A percentile compares a stretch with the other conserved stretches of the same genome.
Conservation (phyloP, 106 monocot species). For the Dioscorea dumetorum region DNA sequence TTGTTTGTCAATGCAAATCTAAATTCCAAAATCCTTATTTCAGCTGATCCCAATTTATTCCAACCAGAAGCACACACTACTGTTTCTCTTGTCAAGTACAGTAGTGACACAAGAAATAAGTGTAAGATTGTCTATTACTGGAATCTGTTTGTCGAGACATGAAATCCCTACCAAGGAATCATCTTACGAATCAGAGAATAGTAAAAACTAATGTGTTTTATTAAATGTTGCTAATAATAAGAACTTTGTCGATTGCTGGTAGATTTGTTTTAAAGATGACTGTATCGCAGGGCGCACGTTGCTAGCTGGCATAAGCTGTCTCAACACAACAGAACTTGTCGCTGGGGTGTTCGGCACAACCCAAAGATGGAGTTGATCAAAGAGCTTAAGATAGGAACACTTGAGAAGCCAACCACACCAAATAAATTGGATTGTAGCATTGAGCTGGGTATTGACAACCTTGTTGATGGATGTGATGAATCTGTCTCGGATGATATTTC, state of each 20-base stretch:
- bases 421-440: constrained; percentile 11
- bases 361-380: constrained; percentile 58
- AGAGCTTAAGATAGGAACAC: constrained; percentile 48
- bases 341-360: constrained; percentile 68
- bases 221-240: too few species aligned
- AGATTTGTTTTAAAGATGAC: not conserved
- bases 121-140: too few species aligned
- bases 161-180: not conserved
- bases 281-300: constrained; percentile 42
- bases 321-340: constrained; percentile 17
- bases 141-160: too few species aligned
- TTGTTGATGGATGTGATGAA: constrained; percentile 26
- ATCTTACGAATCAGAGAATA: not conserved
- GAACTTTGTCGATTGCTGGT: not conserved
- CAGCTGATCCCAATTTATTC: too few species aligned
- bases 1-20: too few species aligned
- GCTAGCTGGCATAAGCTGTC: constrained; percentile 41
- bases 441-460: constrained; percentile 14
- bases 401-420: constrained; percentile 13
- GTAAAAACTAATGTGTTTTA: not conserved
- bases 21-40: too few species aligned
- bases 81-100: too few species aligned
- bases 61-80: too few species aligned
- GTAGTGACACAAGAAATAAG: too few species aligned
- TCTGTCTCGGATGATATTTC: constrained; percentile 8